Conservation (phyloP, 108 stramenopile genomes). For the Cylindrotheca fusiformis region DNA sequence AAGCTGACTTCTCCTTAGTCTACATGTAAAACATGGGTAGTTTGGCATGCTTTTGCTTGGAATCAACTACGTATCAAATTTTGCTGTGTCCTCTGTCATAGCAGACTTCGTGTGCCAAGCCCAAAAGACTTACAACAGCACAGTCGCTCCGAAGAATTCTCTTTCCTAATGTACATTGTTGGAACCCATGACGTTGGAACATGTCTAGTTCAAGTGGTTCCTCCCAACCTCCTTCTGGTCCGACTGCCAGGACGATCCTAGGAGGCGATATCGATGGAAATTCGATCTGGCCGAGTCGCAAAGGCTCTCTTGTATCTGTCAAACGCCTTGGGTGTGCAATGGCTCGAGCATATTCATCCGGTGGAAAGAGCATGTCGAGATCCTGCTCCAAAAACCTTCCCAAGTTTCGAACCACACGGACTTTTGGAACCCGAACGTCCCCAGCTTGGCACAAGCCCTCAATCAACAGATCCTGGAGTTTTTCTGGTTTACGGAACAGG, state of each 20-base stretch:
- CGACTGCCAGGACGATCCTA: slow-evolving; percentile 69
- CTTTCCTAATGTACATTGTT: slow-evolving; percentile 76
- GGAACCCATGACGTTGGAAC: slow-evolving; percentile 67
- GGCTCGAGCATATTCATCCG: slow-evolving; percentile 57
- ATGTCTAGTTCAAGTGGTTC: slow-evolving; percentile 83
- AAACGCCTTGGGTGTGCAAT: slow-evolving; percentile 77
- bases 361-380: slow-evolving; percentile 64
- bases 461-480: slow-evolving; percentile 51
- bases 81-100: slow-evolving; percentile 3
- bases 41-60: too few relatives aligned
- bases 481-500: slow-evolving; percentile 71
- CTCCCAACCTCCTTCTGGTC: slow-evolving; percentile 94
- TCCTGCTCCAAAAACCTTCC: slow-evolving; percentile 51
- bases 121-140: slow-evolving; percentile 80
- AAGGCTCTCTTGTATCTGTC: slow-evolving; percentile 12
- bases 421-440: slow-evolving; percentile 65
- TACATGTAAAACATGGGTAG: too few relatives aligned
- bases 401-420: slow-evolving; percentile 44
- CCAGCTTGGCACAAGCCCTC: slow-evolving; percentile 83
- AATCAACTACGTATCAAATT: too few relatives aligned
- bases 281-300: slow-evolving; percentile 51
- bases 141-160: slow-evolving; percentile 88
- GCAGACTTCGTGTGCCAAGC: slow-evolving; percentile 80
- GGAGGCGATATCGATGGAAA: slow-evolving; percentile 50
- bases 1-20: too few relatives aligned